A percentile compares a stretch with the other conserved stretches of the same genome.
Conservation (phyloP, 192 early-diverging fungal species). For the Geosiphon pyriformis region DNA sequence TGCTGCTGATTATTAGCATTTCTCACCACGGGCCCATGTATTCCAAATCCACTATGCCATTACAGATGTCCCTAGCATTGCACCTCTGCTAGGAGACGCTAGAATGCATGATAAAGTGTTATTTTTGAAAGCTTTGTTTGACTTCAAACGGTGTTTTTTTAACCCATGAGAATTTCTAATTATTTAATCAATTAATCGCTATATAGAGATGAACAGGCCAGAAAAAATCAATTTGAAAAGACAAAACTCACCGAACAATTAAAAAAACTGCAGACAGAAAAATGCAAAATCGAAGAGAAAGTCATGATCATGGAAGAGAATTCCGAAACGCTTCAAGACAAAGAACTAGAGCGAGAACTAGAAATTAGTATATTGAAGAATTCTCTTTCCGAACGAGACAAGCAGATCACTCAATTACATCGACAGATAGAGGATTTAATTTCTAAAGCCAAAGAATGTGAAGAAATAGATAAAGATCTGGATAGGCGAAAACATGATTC, state of each 20-base stretch:
- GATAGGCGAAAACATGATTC: background rate
- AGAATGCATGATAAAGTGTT: background rate
- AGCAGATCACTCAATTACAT: background rate
- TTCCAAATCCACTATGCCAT: background rate
- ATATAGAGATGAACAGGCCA: background rate
- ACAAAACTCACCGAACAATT: background rate
- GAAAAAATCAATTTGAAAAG: background rate
- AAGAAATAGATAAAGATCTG: background rate
- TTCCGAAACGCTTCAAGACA: background rate
- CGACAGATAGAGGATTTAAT: background rate
- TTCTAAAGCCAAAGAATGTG: background rate
- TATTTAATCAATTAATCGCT: background rate
- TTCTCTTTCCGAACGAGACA: background rate
- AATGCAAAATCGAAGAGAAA: background rate
- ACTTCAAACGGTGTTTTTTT: background rate
- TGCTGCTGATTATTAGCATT: background rate
- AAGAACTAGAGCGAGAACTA: background rate
- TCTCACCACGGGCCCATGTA: background rate
- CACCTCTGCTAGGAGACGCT: background rate
- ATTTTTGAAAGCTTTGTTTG: background rate
- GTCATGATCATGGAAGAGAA: background rate
- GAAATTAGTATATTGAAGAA: background rate
- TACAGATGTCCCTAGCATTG: slow-evolving; percentile 8
- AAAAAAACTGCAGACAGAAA: background rate
- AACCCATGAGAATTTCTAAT: background rate